Conservation (phyloP, 495 filamentous ascomycete species). For the Talaromyces ruber region DNA sequence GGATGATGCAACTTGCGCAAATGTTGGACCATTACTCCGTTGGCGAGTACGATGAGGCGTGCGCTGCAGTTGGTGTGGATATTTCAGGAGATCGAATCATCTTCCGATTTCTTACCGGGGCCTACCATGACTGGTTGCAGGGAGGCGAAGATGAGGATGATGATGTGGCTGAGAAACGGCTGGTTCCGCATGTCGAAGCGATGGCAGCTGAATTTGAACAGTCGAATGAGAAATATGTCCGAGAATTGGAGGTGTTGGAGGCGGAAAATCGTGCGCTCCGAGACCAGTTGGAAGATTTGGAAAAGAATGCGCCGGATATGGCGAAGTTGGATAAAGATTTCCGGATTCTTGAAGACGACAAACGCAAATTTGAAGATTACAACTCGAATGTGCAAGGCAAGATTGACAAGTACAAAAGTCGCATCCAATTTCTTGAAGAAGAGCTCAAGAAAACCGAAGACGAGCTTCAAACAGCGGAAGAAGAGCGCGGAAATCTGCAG, state of each 20-base stretch:
- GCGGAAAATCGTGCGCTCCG: slow-evolving; percentile 68
- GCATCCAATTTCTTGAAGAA: slow-evolving; percentile 66
- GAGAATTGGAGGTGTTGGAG: slow-evolving; percentile 76
- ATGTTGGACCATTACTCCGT: slow-evolving; percentile 74
- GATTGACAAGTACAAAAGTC: slow-evolving; percentile 71
- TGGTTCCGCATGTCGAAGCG: slow-evolving; percentile 73
- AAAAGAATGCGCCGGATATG: slow-evolving; percentile 75
- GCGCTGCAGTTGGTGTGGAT: slow-evolving; percentile 78
- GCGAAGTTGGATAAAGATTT: slow-evolving; percentile 74
- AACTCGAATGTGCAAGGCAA: slow-evolving; percentile 71
- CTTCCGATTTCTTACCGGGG: slow-evolving; percentile 78
- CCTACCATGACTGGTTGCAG: slow-evolving; percentile 88
- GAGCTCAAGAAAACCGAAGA: slow-evolving; percentile 69
- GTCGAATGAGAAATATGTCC: slow-evolving; percentile 68
- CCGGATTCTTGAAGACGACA: slow-evolving; percentile 83
- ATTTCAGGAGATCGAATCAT: slow-evolving; percentile 84
- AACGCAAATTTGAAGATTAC: slow-evolving; percentile 85
- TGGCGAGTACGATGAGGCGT: slow-evolving; percentile 81
- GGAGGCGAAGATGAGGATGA: slow-evolving; percentile 72
- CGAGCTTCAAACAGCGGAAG: slow-evolving; percentile 71
- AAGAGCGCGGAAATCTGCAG: slow-evolving; percentile 71
- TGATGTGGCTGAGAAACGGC: slow-evolving; percentile 63
- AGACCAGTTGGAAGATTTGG: slow-evolving; percentile 79
- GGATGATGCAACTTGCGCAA: slow-evolving; percentile 94
- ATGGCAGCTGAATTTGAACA: slow-evolving; percentile 88